phyloP scores from a whole-genome alignment of 139 green algal species.

The Zygnema cylindricum region DNA sequence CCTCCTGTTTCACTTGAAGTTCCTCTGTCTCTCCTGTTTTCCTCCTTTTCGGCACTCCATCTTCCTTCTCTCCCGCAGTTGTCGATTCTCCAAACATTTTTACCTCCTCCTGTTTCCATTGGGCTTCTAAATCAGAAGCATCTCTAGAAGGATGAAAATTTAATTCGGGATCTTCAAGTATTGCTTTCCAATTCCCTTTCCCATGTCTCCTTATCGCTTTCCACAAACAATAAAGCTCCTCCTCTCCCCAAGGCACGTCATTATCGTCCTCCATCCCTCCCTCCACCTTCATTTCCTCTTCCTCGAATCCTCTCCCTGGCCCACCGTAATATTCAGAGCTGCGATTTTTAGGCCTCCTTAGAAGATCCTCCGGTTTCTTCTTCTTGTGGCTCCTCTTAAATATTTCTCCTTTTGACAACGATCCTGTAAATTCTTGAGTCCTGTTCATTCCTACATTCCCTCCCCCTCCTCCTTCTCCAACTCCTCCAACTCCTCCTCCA shows the following conservation, averaged over 20 bases:
- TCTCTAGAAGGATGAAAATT: conserved; percentile 7
- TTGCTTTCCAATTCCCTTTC: conserved; percentile 41
- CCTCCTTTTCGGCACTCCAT: neutral
- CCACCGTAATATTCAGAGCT: neutral
- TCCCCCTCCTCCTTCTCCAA: neutral
- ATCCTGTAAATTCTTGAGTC: neutral
- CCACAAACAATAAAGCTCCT: conserved; percentile 57
- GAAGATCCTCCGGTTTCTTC: neutral
- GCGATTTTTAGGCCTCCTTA: neutral
- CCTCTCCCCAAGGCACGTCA: conserved; percentile 23
- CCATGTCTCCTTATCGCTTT: conserved; percentile 40
- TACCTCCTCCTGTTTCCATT: conserved; percentile 34
- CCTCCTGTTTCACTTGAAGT: neutral
- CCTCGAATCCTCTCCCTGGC: neutral
- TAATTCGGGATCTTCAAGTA: conserved; percentile 24
- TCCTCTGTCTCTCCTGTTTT: neutral
- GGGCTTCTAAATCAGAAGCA: conserved; percentile 1
- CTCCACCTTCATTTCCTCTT: neutral
- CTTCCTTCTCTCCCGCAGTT: conserved; percentile 20
- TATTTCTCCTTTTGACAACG: neutral
- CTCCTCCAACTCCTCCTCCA: neutral
- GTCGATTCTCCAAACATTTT: conserved; percentile 21
- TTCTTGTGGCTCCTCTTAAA: conserved; percentile 7
- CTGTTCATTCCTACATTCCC: neutral
- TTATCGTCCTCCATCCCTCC: neutral